These are phyloP conservation scores for Biscogniauxia sp. DNA, from an alignment of 2,329 filamentous ascomycete genomes.

Conservation along the genomic window DNA sequence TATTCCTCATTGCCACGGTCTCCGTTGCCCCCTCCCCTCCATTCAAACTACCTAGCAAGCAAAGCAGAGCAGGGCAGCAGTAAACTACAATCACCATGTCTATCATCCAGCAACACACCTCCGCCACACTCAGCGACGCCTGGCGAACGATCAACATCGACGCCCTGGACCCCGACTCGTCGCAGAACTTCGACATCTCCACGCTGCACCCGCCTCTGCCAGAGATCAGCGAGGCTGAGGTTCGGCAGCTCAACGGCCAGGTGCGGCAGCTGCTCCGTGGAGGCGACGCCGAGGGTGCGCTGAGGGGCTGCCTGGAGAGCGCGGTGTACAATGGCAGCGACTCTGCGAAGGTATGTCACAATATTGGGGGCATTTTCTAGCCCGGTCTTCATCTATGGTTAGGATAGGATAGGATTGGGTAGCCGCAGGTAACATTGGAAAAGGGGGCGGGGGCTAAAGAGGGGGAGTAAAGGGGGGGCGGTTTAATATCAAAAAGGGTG, in stretches of 20 bases:
- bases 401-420: too few relatives aligned
- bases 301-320: constrained; percentile 80
- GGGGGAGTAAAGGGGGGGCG: not conserved
- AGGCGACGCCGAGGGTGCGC: constrained; percentile 82
- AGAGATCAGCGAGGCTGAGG: constrained; percentile 73
- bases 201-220: constrained; percentile 76
- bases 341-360: constrained; percentile 52
- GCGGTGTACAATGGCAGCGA: constrained; percentile 70
- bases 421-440: too few relatives aligned
- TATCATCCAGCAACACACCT: constrained; percentile 64
- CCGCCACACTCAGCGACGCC: constrained; percentile 59
- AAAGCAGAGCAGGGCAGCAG: not conserved
- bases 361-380: not conserved
- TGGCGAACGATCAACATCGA: constrained; percentile 95
- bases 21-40: not conserved
- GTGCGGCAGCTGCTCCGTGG: constrained; percentile 84
- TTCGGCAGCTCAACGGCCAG: constrained; percentile 74
- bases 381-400: not conserved
- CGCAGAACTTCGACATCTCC: constrained; percentile 84
- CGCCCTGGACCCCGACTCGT: constrained; percentile 83
- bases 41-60: not conserved
- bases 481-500: not conserved
- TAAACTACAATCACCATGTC: constrained; percentile 47
- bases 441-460: not conserved
- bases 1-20: not conserved